Evolutionary conservation across 2,329 filamentous ascomycete genomes (phyloP).

Genomic region (Raffaelea ambrosiae): DNA sequence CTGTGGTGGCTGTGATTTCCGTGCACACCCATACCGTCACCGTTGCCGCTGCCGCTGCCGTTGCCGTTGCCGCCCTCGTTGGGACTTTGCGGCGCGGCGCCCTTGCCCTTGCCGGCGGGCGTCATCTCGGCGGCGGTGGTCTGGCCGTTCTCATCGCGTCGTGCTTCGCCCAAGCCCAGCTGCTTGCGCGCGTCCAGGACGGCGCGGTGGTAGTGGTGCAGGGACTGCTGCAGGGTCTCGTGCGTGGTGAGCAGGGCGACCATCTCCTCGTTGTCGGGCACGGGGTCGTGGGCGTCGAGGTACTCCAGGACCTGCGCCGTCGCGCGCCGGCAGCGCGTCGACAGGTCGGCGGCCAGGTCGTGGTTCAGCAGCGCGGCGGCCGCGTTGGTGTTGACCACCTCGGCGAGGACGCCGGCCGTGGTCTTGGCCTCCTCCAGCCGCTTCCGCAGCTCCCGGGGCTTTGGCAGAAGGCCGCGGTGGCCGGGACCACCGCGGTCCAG

Average conservation of each 20-base stretch:
- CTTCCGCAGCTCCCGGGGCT: slow-evolving; percentile 67
- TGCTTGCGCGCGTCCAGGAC: slow-evolving; percentile 56
- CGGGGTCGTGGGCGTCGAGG: slow-evolving; percentile 69
- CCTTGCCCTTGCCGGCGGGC: slow-evolving; percentile 18
- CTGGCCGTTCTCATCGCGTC: slow-evolving; percentile 20
- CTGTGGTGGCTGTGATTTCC: not conserved
- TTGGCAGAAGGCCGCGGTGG: slow-evolving; percentile 43
- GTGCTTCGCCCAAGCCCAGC: slow-evolving; percentile 29
- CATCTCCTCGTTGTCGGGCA: slow-evolving; percentile 89
- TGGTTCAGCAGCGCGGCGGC: slow-evolving; percentile 66
- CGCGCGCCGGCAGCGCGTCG: slow-evolving; percentile 74
- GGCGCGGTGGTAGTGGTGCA: slow-evolving; percentile 78
- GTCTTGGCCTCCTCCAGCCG: slow-evolving; percentile 85
- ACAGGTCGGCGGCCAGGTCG: slow-evolving; percentile 89
- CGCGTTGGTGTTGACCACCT: slow-evolving; percentile 81
- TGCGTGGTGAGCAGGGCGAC: slow-evolving; percentile 90
- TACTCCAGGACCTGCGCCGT: slow-evolving; percentile 77
- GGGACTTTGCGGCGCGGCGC: slow-evolving; percentile 9
- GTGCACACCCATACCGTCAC: not conserved
- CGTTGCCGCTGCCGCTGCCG: not conserved
- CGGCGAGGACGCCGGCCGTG: slow-evolving; percentile 83
- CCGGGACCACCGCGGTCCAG: slow-evolving; percentile 28
- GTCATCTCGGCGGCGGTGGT: slow-evolving; percentile 9
- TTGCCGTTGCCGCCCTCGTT: not conserved
- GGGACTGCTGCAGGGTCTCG: slow-evolving; percentile 74